Evolutionary conservation across 768 basidiomycete species (phyloP).

Genomic region (Leccinum uliginosum): DNA sequence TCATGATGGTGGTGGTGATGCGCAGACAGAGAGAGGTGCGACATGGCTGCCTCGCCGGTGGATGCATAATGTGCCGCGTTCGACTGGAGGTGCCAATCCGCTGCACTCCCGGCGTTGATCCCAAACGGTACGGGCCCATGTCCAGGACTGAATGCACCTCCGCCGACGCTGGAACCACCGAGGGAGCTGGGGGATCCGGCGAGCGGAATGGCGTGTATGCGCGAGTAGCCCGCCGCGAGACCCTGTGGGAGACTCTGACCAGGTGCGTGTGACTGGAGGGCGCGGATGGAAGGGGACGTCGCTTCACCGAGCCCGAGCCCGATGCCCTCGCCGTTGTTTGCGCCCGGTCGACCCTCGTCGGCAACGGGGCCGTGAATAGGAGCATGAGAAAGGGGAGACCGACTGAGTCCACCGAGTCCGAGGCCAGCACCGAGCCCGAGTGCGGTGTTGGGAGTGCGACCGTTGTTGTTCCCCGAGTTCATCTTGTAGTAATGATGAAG

Average conservation of each 20-base stretch:
- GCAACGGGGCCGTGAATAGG: slow-evolving; percentile 24
- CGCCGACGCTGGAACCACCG: slow-evolving; percentile 26
- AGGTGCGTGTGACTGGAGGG: slow-evolving; percentile 82
- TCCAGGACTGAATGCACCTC: slow-evolving; percentile 27
- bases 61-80: slow-evolving; percentile 19
- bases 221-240: slow-evolving; percentile 66
- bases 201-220: slow-evolving; percentile 72
- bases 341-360: slow-evolving; percentile 23
- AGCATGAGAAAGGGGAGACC: slow-evolving; percentile 25
- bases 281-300: slow-evolving; percentile 75
- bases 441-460: slow-evolving; percentile 24
- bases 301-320: slow-evolving; percentile 28
- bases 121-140: slow-evolving; percentile 29
- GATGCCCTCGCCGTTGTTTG: slow-evolving; percentile 10
- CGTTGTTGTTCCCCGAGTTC: slow-evolving; percentile 31
- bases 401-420: slow-evolving; percentile 24
- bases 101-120: slow-evolving; percentile 25
- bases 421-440: slow-evolving; percentile 21
- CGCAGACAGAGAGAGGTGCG: slow-evolving; percentile 22
- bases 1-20: slow-evolving; percentile 28
- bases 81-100: slow-evolving; percentile 27
- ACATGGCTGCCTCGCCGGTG: slow-evolving; percentile 14
- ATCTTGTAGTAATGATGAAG: slow-evolving; percentile 63
- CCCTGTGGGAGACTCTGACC: slow-evolving; percentile 83
- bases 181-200: slow-evolving; percentile 34